Base-by-base conservation (phyloP, 768 basidiomycete genomes). In the Hebeloma cylindrosporum region DNA sequence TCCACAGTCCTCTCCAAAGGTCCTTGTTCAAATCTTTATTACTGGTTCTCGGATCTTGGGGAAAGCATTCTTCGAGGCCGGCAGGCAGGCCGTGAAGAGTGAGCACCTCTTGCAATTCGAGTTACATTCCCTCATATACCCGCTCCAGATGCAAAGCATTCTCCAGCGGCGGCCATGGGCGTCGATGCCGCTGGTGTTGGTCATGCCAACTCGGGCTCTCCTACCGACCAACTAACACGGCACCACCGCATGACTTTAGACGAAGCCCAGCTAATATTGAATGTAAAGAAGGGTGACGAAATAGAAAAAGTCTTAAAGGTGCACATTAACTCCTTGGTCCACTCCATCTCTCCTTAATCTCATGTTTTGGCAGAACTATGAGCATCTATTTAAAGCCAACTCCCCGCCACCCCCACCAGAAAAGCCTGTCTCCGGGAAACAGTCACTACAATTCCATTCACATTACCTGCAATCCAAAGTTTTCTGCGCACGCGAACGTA, bases 381-480 rank as follows among this genome's bases (percentile, higher is more conserved):
- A 98, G 50, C 86, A 88, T 58, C 71, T 98, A 40, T 96, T 97
- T 76, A 85, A 88, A 66, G 83, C 83, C 34, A 99, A 99, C 63
- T 75, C 84, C 17, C 85, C 85, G 8, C 73, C 79, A n/a, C 72
- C 82, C 31, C 63, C 75, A 34, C 71, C 80, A 10, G 71, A 74
- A 47, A 74, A 74, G 54, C 68, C 66, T 27, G 47, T 74, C 29
- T 56, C 74, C 10, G 69, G 75, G 27, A 78, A 72, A 60, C 68
- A 66, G 17, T 60, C 67, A 4, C 53, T 67, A 20, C 74, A 74
- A 16, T 57, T 68, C 27, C 74, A 92, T 61, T 93, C 92, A 26
- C 90, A 93, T 66, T 98, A 98, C 66, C 74, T 98, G 9, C 94
- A 95, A 62, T 94, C 92, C 23, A 99, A 99, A 69, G 91, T 99